Evolutionary conservation across 331 rosid genomes (phyloP), one percentile per base, ranked within the genome.

Genomic region (Stylosanthes scabra): DNA sequence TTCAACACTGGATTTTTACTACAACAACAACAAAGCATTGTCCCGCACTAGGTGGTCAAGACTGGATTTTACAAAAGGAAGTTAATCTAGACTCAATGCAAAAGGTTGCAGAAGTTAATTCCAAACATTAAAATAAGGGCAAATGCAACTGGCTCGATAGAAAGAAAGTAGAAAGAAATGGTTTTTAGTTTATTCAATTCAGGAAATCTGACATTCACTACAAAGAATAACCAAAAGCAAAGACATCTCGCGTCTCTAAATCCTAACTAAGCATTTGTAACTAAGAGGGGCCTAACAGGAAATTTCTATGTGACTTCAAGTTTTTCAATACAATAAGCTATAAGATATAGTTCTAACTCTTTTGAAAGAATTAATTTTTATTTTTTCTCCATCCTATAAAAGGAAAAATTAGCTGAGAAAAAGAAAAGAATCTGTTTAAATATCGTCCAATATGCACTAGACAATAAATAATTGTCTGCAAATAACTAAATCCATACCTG

Each of bases 401-500:
- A 49, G 55, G 55, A 13, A 49, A 49, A 49, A 13, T 12, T 49
- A 15, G 58, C 58, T 52, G 10, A 20, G 5, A 25, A 52, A 52
- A 52, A 6, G 9, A 14, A 52, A 52, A 52, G 25, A 25, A 25
- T 15, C 13, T 6, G 25, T 52, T 52, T 52, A 15, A 52, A 52
- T 7, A 20, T n/a, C 25, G 14, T 52, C 58, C 14, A 52, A 14
- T 8, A 52, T 52, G 7, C 9, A 15, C 25, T 44, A 28, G 29
- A 31, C 45, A 58, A 60, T 5, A 60, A 8, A 50, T 8, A 42
- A 71, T 20, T 63, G 61, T 15, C 37, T 20, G 67, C 29, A 66
- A 46, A 62, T 65, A 62, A 67, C n/a, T 44, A 13, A 13, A 16
- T 47, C 9, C 66, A 66, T 84, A 93, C 97, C 96, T 72, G 97